phyloP scores from a whole-genome alignment of 805 yeast genomes.

The Suhomyces emberorum region DNA sequence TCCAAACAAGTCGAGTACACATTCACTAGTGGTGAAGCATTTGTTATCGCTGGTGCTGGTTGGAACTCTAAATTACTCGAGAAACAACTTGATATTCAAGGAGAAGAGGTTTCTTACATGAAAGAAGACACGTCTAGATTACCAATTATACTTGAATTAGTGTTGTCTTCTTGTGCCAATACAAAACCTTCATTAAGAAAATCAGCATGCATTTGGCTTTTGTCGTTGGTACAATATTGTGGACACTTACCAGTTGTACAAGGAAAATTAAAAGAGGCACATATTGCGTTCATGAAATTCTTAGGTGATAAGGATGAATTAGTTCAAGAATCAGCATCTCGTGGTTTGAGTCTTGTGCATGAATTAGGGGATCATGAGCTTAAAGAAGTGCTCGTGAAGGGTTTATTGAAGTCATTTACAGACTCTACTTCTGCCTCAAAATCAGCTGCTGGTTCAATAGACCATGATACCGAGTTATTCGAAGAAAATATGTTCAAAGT shows the following conservation, averaged over 20 bases:
- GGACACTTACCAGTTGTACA: constrained; percentile 43
- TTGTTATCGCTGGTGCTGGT: constrained; percentile 68
- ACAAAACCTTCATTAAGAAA: constrained; percentile 74
- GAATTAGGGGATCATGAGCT: constrained; percentile 68
- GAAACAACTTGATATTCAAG: constrained; percentile 54
- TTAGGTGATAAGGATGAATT: constrained; percentile 80
- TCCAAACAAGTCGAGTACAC: constrained; percentile 73
- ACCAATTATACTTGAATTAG: constrained; percentile 40
- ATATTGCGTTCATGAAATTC: constrained; percentile 71
- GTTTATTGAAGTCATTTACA: constrained; percentile 73
- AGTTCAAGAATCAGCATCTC: constrained; percentile 87
- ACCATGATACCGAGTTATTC: constrained; percentile 78
- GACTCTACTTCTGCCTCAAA: constrained; percentile 51
- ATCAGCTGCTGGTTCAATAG: constrained; percentile 62
- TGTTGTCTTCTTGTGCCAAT: constrained; percentile 52
- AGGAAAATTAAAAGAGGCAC: constrained; percentile 55
- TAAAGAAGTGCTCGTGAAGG: constrained; percentile 69
- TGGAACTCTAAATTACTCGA: constrained; percentile 62
- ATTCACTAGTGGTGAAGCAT: constrained; percentile 82
- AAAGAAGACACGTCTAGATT: constrained; percentile 18
- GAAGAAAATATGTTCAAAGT: constrained; percentile 79
- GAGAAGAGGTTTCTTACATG: constrained; percentile 17
- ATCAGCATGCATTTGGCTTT: constrained; percentile 81
- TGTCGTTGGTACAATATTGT: constrained; percentile 75
- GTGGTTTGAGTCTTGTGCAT: constrained; percentile 80